These are phyloP conservation scores for Ogataea trehalophila DNA, from an alignment of 805 yeast species.

Conservation along the genomic window DNA sequence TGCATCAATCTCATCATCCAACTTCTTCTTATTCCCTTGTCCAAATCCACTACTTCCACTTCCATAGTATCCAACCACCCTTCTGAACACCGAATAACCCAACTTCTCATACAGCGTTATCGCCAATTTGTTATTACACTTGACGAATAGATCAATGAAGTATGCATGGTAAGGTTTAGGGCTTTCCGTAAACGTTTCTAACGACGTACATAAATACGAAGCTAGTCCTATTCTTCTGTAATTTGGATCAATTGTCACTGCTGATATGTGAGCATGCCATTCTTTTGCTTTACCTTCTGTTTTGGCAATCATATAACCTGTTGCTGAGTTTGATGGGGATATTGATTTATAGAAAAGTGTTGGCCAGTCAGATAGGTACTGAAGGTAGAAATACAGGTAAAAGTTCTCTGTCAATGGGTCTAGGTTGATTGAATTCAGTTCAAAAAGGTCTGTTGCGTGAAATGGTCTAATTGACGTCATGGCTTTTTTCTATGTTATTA, in stretches of 20 bases:
- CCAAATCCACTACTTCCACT: conserved; percentile 32
- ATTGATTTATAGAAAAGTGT: conserved; percentile 74
- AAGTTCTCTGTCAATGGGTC: conserved; percentile 93
- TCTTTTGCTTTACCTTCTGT: conserved; percentile 81
- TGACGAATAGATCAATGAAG: conserved; percentile 88
- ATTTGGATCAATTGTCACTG: conserved; percentile 82
- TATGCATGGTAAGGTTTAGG: conserved; percentile 67
- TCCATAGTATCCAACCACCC: conserved; percentile 89
- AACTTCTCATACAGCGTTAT: conserved; percentile 77
- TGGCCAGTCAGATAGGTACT: conserved; percentile 85
- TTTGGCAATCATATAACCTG: conserved; percentile 93
- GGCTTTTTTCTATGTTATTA: not conserved
- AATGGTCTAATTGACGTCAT: conserved; percentile 92
- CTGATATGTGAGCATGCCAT: conserved; percentile 97
- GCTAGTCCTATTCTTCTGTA: conserved; percentile 87
- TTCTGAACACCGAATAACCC: conserved; percentile 78
- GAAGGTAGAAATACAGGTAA: conserved; percentile 75
- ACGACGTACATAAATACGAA: conserved; percentile 64
- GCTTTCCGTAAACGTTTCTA: conserved; percentile 67
- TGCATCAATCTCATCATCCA: conserved; percentile 75
- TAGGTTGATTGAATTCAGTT: conserved; percentile 68
- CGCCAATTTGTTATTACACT: conserved; percentile 78
- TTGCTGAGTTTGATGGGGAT: conserved; percentile 30
- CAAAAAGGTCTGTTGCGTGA: conserved; percentile 77
- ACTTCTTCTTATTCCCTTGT: conserved; percentile 29